Conservation (phyloP, 257 asterid species). For the Lycium ferocissimum region DNA sequence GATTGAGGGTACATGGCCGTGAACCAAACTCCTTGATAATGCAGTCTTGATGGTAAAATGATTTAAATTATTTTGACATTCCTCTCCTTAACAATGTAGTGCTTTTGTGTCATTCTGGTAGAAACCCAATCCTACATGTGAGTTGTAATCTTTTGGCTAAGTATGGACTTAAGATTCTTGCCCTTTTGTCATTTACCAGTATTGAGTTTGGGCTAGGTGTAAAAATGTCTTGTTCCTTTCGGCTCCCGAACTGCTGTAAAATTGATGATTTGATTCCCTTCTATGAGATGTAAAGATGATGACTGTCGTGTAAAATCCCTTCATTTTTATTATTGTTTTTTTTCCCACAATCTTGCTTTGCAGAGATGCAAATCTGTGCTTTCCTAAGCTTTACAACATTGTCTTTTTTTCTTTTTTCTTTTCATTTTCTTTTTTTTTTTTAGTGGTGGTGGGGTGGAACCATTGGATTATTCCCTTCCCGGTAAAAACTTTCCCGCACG, state of each 20-base stretch:
- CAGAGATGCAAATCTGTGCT: constrained; percentile 13
- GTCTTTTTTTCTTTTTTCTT: not conserved
- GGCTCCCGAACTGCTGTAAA: constrained; percentile 13
- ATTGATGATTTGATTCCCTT: not conserved
- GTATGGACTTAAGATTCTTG: constrained; percentile 13
- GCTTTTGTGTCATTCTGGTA: constrained; percentile 10
- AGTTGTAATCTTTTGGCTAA: constrained; percentile 21
- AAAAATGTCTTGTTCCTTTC: constrained; percentile 14
- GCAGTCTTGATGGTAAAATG: constrained; percentile 35
- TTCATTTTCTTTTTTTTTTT: not conserved
- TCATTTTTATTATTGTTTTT: not conserved
- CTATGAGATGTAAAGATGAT: constrained; percentile 25
- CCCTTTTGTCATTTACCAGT: not conserved
- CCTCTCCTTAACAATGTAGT: constrained; percentile 7
- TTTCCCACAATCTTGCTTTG: no score
- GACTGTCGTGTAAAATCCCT: not conserved
- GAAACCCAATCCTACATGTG: constrained; percentile 18
- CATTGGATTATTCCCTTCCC: not conserved
- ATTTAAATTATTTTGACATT: constrained; percentile 6
- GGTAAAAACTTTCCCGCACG: no score
- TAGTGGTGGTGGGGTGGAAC: not conserved
- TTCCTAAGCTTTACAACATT: not conserved
- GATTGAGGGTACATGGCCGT: constrained; percentile 86
- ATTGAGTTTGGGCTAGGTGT: constrained; percentile 18
- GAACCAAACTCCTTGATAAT: constrained; percentile 52